Evolutionary conservation across 129 eudicot genomes (phyloP).

Genomic region (Mikania micrantha): DNA sequence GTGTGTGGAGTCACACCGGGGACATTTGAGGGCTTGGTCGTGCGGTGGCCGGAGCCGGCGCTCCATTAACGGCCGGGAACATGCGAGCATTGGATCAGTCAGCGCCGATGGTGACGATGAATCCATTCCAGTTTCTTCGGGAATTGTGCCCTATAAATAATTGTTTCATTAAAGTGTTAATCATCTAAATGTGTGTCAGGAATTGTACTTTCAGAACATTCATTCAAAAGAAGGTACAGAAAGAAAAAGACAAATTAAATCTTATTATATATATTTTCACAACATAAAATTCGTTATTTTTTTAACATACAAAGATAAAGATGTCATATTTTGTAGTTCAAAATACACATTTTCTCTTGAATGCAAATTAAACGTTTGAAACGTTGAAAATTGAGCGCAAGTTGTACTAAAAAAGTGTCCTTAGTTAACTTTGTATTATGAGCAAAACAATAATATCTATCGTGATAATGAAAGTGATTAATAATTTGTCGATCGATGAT

Average conservation of each 20-base stretch:
- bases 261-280: not conserved
- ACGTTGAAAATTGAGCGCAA: not conserved
- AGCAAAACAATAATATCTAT: too few species aligned
- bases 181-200: slow-evolving; percentile 25
- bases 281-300: too few species aligned
- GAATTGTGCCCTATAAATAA: slow-evolving; percentile 50
- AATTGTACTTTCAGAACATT: slow-evolving; percentile 26
- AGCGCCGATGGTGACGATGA: slow-evolving; percentile 69
- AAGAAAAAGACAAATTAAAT: not conserved
- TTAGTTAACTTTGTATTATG: too few species aligned
- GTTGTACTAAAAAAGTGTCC: too few species aligned
- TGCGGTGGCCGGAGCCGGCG: slow-evolving; percentile 75
- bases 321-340: not conserved
- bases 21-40: slow-evolving; percentile 83
- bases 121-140: slow-evolving; percentile 55
- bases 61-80: slow-evolving; percentile 70
- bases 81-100: slow-evolving; percentile 54
- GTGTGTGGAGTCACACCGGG: slow-evolving; percentile 87
- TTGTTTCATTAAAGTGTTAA: not conserved
- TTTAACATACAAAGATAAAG: not conserved
- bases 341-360: too few species aligned
- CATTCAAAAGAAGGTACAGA: slow-evolving; percentile 7
- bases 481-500: too few species aligned
- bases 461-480: too few species aligned
- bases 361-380: not conserved